Evolutionary conservation across 805 yeast species (phyloP).

Genomic region (Sugiyamaella lignohabitans): DNA sequence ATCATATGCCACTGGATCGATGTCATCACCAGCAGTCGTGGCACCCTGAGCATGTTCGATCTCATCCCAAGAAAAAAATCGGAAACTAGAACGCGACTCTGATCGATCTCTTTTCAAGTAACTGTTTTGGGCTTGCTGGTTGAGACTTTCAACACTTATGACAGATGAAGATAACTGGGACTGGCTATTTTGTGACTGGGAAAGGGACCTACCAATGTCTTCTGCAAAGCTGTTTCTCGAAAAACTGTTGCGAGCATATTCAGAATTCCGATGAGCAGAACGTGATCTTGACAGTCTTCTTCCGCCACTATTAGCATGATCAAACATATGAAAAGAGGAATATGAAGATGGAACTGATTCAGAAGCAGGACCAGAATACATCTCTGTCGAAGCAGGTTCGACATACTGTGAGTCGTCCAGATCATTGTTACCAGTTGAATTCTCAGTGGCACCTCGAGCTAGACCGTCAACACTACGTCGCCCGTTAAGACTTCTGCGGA

Average conservation of each 20-base stretch:
- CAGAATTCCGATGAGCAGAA: slow-evolving; percentile 13
- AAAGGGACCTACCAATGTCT: neutral
- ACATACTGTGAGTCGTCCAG: slow-evolving; percentile 30
- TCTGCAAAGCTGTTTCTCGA: slow-evolving; percentile 6
- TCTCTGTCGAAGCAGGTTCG: slow-evolving; percentile 38
- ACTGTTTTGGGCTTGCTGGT: neutral
- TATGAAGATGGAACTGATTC: slow-evolving; percentile 66
- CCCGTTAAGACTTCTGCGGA: neutral
- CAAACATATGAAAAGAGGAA: slow-evolving; percentile 46
- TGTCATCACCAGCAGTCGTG: slow-evolving; percentile 55
- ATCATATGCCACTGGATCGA: slow-evolving; percentile 29
- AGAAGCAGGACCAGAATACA: slow-evolving; percentile 66
- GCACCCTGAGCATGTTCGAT: slow-evolving; percentile 80
- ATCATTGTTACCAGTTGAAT: neutral
- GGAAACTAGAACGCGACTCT: slow-evolving; percentile 42
- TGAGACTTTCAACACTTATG: neutral
- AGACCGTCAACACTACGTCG: too few relatives aligned
- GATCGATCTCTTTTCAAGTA: slow-evolving; percentile 10
- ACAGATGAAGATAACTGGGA: slow-evolving; percentile 13
- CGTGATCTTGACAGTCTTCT: slow-evolving; percentile 21
- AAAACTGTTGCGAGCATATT: slow-evolving; percentile 1
- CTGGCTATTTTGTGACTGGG: slow-evolving; percentile 3
- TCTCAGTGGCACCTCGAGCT: neutral
- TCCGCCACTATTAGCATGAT: slow-evolving; percentile 35
- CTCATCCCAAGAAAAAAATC: slow-evolving; percentile 77